Base-by-base conservation (phyloP, 768 basidiomycete genomes). In the Hebeloma cylindrosporum region DNA sequence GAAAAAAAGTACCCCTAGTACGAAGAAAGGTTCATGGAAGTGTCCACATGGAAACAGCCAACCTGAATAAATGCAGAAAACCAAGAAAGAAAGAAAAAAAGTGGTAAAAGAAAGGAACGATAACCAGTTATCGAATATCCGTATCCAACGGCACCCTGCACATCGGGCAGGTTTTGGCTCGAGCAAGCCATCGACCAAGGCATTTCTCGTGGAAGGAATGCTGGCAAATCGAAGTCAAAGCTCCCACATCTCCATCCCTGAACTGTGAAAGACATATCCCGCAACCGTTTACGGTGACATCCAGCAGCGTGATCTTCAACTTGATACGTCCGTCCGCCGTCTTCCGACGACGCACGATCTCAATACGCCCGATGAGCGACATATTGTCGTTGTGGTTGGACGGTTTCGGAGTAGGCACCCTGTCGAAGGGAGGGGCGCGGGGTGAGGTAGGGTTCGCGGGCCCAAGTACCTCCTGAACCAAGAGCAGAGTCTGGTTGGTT, bases 211-310 rank as follows among this genome's bases (percentile, higher is more conserved):
- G 86, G 56, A 80, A 83, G 59, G 75, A 69, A 66, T 89, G 87
- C 50, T 68, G 70, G 60, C 87, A 90, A 14, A 58, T 64, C 10
- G 76, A 75, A 3, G 77, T 74, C 62, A 85, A 56, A 25, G 75
- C 75, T 10, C 75, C 84, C 44, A 57, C 53, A 46, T 89, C 82
- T 13, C 65, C 75, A 6, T 66, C 71, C 63, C 70, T 80, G 66
- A 87, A 90, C 64, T 83, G 83, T 35, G 72, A 75, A 60, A 88
- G 65, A 59, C 88, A 90, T 38, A 88, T 82, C 29, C 81, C 76
- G 62, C 88, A 91, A 56, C 78, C 78, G 50, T 83, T 79, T 25
- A 90, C 85, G 1, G 70, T 56, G 10, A 75, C 68, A 28, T 82
- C 88, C 14, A 86, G 65, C 38, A 89, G 60, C 6, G 72, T 69